Conservation (phyloP, 2,329 filamentous ascomycete species). For the Colletotrichum australisinense region DNA sequence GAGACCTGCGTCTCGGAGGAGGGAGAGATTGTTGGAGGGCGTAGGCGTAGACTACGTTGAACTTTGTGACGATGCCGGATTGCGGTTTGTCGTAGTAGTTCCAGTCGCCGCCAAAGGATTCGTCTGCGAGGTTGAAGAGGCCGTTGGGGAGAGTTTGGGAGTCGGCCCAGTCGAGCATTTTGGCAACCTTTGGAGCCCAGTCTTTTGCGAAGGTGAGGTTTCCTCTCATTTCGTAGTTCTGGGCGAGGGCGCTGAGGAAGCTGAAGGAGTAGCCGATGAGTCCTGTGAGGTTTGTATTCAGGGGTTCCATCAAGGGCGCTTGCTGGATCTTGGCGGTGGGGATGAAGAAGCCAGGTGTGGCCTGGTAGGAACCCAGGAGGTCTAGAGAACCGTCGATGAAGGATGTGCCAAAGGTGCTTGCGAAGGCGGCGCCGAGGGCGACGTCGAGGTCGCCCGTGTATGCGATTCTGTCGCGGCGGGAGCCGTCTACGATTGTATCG, state of each 20-base stretch:
- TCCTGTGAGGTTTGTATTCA: slow-evolving; percentile 43
- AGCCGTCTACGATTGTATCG: slow-evolving; percentile 48
- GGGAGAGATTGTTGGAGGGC: slow-evolving; percentile 41
- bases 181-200: slow-evolving; percentile 42
- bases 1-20: slow-evolving; percentile 38
- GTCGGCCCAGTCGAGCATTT: slow-evolving; percentile 49
- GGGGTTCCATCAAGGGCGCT: slow-evolving; percentile 32
- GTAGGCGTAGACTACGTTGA: slow-evolving; percentile 47
- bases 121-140: slow-evolving; percentile 43
- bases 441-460: slow-evolving; percentile 47
- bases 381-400: slow-evolving; percentile 40
- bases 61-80: slow-evolving; percentile 43
- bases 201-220: slow-evolving; percentile 39
- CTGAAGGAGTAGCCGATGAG: slow-evolving; percentile 50
- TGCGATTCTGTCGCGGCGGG: slow-evolving; percentile 47
- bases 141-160: slow-evolving; percentile 41
- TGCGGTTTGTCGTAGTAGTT: slow-evolving; percentile 48
- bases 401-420: slow-evolving; percentile 42
- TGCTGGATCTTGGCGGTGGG: slow-evolving; percentile 48
- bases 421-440: slow-evolving; percentile 36
- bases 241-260: slow-evolving; percentile 44
- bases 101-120: slow-evolving; percentile 46
- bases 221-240: slow-evolving; percentile 44
- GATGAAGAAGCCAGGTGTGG: slow-evolving; percentile 45
- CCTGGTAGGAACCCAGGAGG: slow-evolving; percentile 43